Conservation (phyloP, 1,139 yeast species). For the Lodderomyces oxycetoniae region DNA sequence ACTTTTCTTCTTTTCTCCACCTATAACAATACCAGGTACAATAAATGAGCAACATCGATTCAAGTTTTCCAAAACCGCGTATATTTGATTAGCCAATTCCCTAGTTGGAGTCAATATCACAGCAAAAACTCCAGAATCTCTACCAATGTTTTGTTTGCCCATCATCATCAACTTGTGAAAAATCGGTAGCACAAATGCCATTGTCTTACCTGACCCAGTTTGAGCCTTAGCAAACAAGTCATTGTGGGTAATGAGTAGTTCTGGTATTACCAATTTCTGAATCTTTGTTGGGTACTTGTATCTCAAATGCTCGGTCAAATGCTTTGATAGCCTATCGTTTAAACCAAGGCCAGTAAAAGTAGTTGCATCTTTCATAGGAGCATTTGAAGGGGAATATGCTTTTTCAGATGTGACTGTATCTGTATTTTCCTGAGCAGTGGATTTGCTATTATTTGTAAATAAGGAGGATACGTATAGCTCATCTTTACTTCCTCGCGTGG, state of each 20-base stretch:
- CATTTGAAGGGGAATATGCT: constrained; percentile 65
- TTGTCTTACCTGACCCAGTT: constrained; percentile 93
- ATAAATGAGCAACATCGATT: constrained; percentile 72
- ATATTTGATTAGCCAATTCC: constrained; percentile 90
- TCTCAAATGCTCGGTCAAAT: constrained; percentile 54
- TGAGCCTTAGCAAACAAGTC: constrained; percentile 90
- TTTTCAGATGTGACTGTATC: constrained; percentile 16
- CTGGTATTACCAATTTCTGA: constrained; percentile 80
- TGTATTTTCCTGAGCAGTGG: constrained; percentile 12
- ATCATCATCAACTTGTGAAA: constrained; percentile 59
- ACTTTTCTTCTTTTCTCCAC: constrained; percentile 90
- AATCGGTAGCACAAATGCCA: constrained; percentile 83
- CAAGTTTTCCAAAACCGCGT: constrained; percentile 68
- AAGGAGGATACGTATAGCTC: constrained; percentile 76
- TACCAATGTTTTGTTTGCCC: constrained; percentile 42
- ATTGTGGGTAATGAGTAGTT: constrained; percentile 46
- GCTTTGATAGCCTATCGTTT: constrained; percentile 47
- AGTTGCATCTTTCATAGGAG: constrained; percentile 68
- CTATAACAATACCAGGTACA: constrained; percentile 90
- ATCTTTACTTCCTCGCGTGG: constrained; percentile 39
- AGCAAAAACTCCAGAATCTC: constrained; percentile 87
- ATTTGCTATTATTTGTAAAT: constrained; percentile 66
- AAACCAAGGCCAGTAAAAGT: constrained; percentile 72
- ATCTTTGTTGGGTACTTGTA: constrained; percentile 77
- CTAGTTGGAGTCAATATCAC: constrained; percentile 87